phyloP scores from a whole-genome alignment of 106 monocot species.

The Dioscorea dumetorum region DNA sequence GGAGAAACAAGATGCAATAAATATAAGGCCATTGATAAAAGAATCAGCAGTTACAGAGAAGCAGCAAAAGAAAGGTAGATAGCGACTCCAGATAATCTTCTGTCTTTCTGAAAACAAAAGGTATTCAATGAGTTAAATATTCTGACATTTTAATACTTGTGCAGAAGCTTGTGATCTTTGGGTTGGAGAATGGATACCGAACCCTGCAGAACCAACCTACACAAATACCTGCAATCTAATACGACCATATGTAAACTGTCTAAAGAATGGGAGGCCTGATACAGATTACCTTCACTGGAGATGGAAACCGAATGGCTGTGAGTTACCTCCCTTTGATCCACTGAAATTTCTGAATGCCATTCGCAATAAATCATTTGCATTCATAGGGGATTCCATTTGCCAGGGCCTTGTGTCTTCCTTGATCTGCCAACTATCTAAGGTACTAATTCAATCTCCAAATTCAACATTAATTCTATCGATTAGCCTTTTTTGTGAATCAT shows the following conservation, averaged over 20 bases:
- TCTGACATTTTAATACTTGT: no score
- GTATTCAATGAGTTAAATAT: no score
- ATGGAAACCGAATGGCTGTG: constrained; percentile 61
- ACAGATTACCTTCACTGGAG: constrained; percentile 63
- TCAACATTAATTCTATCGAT: no score
- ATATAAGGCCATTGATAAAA: no score
- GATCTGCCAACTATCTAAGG: constrained; percentile 64
- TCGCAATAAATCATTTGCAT: constrained; percentile 50
- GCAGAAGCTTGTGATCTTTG: constrained; percentile 55
- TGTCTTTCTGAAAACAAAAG: no score
- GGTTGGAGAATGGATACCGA: constrained; percentile 52
- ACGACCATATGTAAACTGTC: no score
- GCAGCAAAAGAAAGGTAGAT: no score
- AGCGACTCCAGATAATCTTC: no score
- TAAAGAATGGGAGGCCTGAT: no score
- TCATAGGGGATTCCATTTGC: constrained; percentile 72
- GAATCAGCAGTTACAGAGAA: no score
- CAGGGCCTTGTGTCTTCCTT: constrained; percentile 59
- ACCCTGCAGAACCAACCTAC: constrained; percentile 21
- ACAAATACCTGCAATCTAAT: constrained; percentile 28
- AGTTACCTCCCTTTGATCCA: constrained; percentile 26
- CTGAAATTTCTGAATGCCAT: constrained; percentile 46
- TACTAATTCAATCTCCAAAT: constrained; percentile 3
- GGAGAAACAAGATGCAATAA: no score
- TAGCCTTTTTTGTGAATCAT: no score